Percentiles rank a stretch among this genome's conserved stretches.
phyloP scores from a whole-genome alignment of 768 basidiomycete genomes.

The Boletus eberwhitei region DNA sequence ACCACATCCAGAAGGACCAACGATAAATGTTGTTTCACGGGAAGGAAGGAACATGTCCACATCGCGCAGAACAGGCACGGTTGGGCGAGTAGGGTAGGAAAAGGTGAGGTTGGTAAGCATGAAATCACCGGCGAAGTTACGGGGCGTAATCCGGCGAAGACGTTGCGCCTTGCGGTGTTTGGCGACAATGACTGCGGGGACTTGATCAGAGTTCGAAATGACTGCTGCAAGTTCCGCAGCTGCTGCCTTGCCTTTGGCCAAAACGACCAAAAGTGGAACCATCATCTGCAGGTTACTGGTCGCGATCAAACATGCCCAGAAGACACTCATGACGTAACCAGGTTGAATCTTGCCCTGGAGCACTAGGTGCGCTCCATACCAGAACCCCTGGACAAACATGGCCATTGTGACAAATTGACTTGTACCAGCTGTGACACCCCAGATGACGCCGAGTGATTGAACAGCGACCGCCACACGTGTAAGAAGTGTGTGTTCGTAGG shows the following conservation, averaged over 20 bases:
- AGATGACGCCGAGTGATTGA: conserved; percentile 57
- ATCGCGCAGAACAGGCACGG: conserved; percentile 52
- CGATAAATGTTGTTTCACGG: conserved; percentile 73
- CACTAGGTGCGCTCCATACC: conserved; percentile 93
- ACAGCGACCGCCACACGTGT: conserved; percentile 45
- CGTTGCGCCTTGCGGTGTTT: conserved; percentile 18
- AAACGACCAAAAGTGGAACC: conserved; percentile 73
- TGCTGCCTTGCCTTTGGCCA: conserved; percentile 60
- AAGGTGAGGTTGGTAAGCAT: conserved; percentile 58
- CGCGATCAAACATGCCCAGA: conserved; percentile 95
- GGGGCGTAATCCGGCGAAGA: conserved; percentile 66
- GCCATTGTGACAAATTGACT: conserved; percentile 81
- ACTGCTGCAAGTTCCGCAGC: conserved; percentile 28
- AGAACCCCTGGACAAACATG: conserved; percentile 97
- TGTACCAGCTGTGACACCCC: conserved; percentile 67
- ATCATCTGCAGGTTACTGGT: conserved; percentile 84
- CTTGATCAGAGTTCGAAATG: conserved; percentile 34
- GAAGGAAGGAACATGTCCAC: conserved; percentile 69
- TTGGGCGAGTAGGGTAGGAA: conserved; percentile 70
- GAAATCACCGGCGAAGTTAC: conserved; percentile 67
- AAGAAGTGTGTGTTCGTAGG: conserved; percentile 50
- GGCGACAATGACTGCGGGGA: conserved; percentile 23
- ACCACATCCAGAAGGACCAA: conserved; percentile 75
- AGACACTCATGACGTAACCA: conserved; percentile 92
- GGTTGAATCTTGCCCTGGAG: conserved; percentile 61